These are phyloP conservation scores for Rhodotorula glutinis DNA, from an alignment of 1,284 basidiomycete genomes.

Conservation along the genomic window DNA sequence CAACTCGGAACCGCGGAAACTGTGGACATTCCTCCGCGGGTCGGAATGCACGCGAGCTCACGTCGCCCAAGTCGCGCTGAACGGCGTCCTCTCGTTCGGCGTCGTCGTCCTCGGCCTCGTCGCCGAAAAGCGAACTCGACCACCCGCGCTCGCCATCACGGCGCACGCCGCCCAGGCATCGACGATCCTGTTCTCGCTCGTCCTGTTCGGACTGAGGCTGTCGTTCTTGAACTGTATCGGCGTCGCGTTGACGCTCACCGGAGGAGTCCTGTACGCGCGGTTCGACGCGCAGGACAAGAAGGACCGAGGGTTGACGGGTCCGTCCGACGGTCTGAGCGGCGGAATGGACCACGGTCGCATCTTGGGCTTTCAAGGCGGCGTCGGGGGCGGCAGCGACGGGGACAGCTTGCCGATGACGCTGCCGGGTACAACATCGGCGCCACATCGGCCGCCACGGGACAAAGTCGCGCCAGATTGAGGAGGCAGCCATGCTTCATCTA, in stretches of 20 bases:
- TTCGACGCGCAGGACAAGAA: constrained; percentile 33
- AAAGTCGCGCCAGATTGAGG: neutral
- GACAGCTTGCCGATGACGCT: neutral
- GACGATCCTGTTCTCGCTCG: constrained; percentile 31
- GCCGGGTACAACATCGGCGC: neutral
- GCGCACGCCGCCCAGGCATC: constrained; percentile 36
- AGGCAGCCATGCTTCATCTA: too few relatives aligned
- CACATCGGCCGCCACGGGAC: neutral
- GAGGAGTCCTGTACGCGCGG: constrained; percentile 33
- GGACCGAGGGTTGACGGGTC: neutral
- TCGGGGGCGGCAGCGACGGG: neutral
- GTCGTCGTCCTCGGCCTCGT: constrained; percentile 23
- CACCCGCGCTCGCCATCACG: constrained; percentile 30
- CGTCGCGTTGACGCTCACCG: constrained; percentile 32
- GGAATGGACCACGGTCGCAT: neutral
- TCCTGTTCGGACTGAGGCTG: constrained; percentile 31
- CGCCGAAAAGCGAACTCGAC: constrained; percentile 29
- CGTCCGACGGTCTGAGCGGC: neutral
- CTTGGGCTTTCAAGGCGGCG: neutral
- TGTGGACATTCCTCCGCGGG: constrained; percentile 18
- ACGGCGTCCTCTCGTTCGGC: constrained; percentile 30
- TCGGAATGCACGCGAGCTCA: constrained; percentile 24
- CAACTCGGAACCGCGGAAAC: constrained; percentile 27
- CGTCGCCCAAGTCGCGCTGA: constrained; percentile 22
- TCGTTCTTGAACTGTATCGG: constrained; percentile 34